These are phyloP conservation scores for Maudiozyma bulderi DNA, from an alignment of 805 yeast genomes.

Conservation along the genomic window DNA sequence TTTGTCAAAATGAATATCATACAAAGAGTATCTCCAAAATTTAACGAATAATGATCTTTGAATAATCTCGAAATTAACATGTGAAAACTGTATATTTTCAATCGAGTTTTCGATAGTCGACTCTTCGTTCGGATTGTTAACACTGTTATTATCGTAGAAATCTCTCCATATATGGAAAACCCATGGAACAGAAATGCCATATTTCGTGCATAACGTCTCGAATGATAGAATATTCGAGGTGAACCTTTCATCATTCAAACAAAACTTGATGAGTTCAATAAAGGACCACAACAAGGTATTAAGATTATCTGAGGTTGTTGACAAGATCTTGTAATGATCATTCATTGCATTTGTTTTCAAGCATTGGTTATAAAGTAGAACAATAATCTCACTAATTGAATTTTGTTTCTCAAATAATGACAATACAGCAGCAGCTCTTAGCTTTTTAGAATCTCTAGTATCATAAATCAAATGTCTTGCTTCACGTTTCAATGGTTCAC, in stretches of 20 bases:
- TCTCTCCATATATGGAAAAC: conserved; percentile 72
- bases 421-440: conserved; percentile 44
- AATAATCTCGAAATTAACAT: conserved; percentile 23
- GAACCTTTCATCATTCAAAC: conserved; percentile 30
- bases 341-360: conserved; percentile 32
- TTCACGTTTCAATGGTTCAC: conserved; percentile 42
- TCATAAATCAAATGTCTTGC: conserved; percentile 48
- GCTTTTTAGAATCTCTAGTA: conserved; percentile 37
- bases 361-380: conserved; percentile 45
- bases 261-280: conserved; percentile 47
- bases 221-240: conserved; percentile 33
- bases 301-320: conserved; percentile 65
- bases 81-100: conserved; percentile 9
- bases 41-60: conserved; percentile 39
- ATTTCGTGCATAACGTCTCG: conserved; percentile 33
- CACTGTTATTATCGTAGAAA: conserved; percentile 22
- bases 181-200: conserved; percentile 48
- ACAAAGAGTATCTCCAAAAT: conserved; percentile 68
- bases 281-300: conserved; percentile 57
- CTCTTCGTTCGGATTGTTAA: neutral
- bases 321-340: conserved; percentile 58
- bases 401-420: conserved; percentile 35
- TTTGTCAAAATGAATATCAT: conserved; percentile 54
- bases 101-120: conserved; percentile 4
- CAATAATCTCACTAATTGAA: conserved; percentile 52